phyloP scores from a whole-genome alignment of 805 yeast species.

The Metschnikowia borealis region DNA sequence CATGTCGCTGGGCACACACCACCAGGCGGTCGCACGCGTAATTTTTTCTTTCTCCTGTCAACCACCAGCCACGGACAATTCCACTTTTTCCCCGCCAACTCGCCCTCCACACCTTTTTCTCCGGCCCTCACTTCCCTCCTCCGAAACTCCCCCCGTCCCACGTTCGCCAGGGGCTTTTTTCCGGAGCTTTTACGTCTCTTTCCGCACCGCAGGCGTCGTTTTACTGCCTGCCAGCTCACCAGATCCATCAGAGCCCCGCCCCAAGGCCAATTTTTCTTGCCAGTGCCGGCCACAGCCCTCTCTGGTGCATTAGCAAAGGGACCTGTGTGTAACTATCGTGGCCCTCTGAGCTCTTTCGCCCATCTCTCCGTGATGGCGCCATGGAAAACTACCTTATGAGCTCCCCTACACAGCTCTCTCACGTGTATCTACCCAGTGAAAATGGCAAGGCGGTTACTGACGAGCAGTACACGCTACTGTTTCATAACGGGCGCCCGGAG shows the following conservation, averaged over 20 bases:
- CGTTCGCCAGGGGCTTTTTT: neutral
- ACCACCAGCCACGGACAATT: conserved; percentile 3
- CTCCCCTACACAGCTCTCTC: conserved; percentile 37
- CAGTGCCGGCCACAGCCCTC: neutral
- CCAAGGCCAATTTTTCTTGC: neutral
- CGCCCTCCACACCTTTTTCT: neutral
- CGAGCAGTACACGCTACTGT: neutral
- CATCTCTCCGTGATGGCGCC: conserved; percentile 10
- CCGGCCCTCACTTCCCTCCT: neutral
- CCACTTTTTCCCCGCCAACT: neutral
- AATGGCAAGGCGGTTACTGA: neutral
- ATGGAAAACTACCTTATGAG: conserved; percentile 41
- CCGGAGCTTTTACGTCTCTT: neutral
- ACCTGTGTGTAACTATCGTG: neutral
- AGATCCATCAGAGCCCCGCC: neutral
- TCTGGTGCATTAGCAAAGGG: neutral
- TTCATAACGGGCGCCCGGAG: neutral
- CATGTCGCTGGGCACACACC: conserved; percentile 2
- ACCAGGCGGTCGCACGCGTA: conserved; percentile 5
- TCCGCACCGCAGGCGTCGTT: neutral
- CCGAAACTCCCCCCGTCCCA: neutral
- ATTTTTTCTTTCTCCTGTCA: conserved; percentile 4
- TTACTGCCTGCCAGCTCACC: neutral
- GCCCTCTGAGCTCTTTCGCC: neutral
- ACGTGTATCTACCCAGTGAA: conserved; percentile 22